Evolutionary conservation across 108 stramenopile genomes (phyloP).

Genomic region (Discostella stelligeroides): DNA sequence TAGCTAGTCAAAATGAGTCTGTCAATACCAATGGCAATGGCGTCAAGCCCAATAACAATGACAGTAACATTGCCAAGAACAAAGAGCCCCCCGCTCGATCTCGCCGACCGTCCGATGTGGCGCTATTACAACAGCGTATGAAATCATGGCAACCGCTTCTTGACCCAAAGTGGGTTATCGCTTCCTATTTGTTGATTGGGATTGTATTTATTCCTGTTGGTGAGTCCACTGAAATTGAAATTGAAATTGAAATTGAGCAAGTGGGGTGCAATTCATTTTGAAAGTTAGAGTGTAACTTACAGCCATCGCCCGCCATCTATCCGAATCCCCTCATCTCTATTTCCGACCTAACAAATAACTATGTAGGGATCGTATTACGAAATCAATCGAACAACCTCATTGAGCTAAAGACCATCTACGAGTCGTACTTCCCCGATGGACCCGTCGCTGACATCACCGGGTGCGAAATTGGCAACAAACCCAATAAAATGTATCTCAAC

Average conservation of each 20-base stretch:
- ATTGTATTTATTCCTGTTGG: conserved; percentile 88
- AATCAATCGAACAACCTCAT: conserved; percentile 62
- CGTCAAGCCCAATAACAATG: too few species aligned
- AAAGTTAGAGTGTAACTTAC: too few species aligned
- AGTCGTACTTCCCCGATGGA: conserved; percentile 39
- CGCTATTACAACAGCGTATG: conserved; percentile 86
- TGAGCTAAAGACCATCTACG: conserved; percentile 67
- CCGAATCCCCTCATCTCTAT: too few species aligned
- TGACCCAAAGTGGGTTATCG: conserved; percentile 88
- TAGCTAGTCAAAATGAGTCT: too few species aligned
- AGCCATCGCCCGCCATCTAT: not conserved
- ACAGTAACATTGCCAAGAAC: too few species aligned
- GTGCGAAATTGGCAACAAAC: conserved; percentile 51
- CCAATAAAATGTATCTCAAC: conserved; percentile 51
- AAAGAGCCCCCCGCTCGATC: too few species aligned
- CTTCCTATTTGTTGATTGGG: conserved; percentile 74
- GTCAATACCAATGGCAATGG: too few species aligned
- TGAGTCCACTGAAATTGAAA: conserved; percentile 42
- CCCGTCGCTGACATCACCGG: conserved; percentile 28
- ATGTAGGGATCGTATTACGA: conserved; percentile 59
- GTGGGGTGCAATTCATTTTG: not conserved
- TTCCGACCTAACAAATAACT: not conserved
- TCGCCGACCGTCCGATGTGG: conserved; percentile 65
- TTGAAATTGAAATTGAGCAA: conserved; percentile 7
- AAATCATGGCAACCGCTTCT: conserved; percentile 94